These are phyloP conservation scores for Hammondia hammondi DNA, from an alignment of 169 alveolate species.

Conservation along the genomic window DNA sequence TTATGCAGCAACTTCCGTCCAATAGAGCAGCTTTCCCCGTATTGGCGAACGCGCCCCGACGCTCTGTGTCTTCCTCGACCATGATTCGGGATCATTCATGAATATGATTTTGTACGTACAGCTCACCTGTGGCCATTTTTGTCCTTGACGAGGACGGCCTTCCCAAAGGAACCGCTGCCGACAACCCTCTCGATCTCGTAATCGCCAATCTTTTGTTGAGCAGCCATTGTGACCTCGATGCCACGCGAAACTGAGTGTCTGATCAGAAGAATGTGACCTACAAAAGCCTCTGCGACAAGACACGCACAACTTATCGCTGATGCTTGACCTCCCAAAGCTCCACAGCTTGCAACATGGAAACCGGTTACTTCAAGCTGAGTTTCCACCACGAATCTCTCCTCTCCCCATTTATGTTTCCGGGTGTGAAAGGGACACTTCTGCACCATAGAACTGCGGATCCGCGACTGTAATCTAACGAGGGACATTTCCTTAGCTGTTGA, in stretches of 20 bases:
- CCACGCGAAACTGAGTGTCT: not conserved
- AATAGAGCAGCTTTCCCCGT: not conserved
- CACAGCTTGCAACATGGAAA: not conserved
- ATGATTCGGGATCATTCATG: not conserved
- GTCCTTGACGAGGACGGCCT: slow-evolving; percentile 68
- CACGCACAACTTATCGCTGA: not conserved
- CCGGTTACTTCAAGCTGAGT: not conserved
- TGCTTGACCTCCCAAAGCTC: not conserved
- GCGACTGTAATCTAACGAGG: no score
- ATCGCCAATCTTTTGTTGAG: slow-evolving; percentile 44
- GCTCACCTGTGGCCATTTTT: slow-evolving; percentile 47
- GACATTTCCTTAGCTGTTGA: no score
- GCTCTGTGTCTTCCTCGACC: not conserved
- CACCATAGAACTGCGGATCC: no score
- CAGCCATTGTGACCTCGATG: not conserved
- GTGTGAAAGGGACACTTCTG: no score
- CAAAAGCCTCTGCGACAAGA: not conserved
- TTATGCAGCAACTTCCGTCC: no score
- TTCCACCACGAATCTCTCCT: not conserved
- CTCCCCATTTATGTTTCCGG: not conserved
- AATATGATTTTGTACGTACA: not conserved
- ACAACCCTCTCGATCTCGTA: slow-evolving; percentile 66
- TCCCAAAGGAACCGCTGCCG: slow-evolving; percentile 71
- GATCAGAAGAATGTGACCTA: not conserved
- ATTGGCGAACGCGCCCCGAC: no score